Evolutionary conservation across 2,329 filamentous ascomycete species (phyloP), one percentile per base, ranked within the genome.

Genomic region (Talaromyces sp.): DNA sequence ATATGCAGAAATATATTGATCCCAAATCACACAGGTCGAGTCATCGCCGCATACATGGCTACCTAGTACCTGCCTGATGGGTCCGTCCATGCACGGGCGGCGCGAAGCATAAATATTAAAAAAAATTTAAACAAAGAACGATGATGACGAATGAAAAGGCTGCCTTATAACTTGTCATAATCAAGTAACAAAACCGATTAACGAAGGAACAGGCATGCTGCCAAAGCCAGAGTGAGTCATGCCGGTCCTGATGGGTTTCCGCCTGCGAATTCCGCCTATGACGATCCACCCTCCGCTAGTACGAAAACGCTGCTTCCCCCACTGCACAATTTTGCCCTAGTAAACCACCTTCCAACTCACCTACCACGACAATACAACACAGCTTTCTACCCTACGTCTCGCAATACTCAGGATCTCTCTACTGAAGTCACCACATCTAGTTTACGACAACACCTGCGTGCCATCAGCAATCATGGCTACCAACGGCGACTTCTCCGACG

Each of bases 401-500:
- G 14, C 31, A 40, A 33, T 18, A 34, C n/a, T 36, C 14, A 27
- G 9, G 5, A 56, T 12, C 33, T 18, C 10, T 36, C 54, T 30
- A 16, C 27, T 53, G 50, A 7, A 28, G 12, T 8, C 14, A 30
- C 6, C 23, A 31, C 5, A 30, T 10, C 12, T 10, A 28, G 5
- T 31, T 5, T 31, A 53, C 47, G 56, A 31, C 27, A 52, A 50
- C 40, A 14, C 34, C 40, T 33, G 28, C 28, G 28, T 31, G 53
- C 59, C 53, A 56, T 56, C 34, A 14, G 44, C 58, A 63, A 57
- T 57, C 74, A 84, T 84, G 82, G 81, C 81, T 70, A 76, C 81
- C 64, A 83, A 83, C 76, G 82, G 81, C 72, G 81, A 84, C 70
- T 81, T 81, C 68, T 82, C 81, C 61, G 81, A 83, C 65, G 79